These are phyloP conservation scores for Arthrinium puccinioides DNA, from an alignment of 2,329 filamentous ascomycete genomes.

Conservation along the genomic window DNA sequence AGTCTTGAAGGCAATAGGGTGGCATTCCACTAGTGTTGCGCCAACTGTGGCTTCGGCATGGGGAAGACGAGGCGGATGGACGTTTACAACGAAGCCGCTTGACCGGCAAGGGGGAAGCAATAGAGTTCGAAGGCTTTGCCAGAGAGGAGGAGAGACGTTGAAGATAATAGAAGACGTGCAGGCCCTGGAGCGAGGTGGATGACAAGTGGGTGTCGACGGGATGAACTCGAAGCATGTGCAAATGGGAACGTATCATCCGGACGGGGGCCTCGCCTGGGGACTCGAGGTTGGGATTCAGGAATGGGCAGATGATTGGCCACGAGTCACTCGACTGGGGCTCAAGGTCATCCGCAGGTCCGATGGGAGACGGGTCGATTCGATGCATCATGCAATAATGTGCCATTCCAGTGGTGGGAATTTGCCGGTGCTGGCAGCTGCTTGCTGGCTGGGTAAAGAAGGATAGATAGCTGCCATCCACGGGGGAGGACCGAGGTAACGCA, in stretches of 20 bases:
- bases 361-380: too few relatives aligned
- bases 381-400: too few relatives aligned
- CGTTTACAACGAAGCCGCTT: conserved; percentile 7
- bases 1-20: conserved; percentile 75
- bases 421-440: too few relatives aligned
- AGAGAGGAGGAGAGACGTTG: too few relatives aligned
- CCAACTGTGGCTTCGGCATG: conserved; percentile 10
- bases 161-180: too few relatives aligned
- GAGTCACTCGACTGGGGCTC: conserved; percentile 11
- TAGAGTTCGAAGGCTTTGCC: not conserved
- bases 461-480: too few relatives aligned
- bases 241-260: not conserved
- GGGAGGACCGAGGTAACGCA: too few relatives aligned
- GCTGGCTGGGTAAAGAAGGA: too few relatives aligned
- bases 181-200: too few relatives aligned
- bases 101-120: not conserved
- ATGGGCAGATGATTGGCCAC: conserved; percentile 18
- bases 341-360: conserved; percentile 24
- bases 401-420: too few relatives aligned
- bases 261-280: not conserved
- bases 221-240: conserved; percentile 1
- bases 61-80: conserved; percentile 6
- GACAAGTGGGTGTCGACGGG: too few relatives aligned
- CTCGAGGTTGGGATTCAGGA: not conserved
- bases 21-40: conserved; percentile 57